Evolutionary conservation across 768 basidiomycete genomes (phyloP).

Genomic region (Galerina marginata): DNA sequence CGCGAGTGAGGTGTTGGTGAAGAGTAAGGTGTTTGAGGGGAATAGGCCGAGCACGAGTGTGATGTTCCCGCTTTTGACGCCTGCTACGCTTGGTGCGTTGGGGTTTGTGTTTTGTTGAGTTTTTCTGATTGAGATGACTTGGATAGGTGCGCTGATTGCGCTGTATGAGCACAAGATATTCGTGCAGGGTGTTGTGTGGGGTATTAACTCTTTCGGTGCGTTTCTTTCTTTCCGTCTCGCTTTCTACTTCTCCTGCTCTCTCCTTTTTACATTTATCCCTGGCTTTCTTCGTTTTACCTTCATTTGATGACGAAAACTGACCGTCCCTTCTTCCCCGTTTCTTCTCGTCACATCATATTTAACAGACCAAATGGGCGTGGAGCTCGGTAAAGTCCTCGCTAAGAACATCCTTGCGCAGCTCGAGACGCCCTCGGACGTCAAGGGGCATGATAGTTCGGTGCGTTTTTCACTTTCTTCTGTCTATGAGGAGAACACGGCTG

Average conservation of each 20-base stretch:
- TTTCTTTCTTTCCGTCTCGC: too few species aligned
- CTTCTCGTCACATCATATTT: not conserved
- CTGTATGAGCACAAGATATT: conserved; percentile 99
- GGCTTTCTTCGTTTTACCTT: too few species aligned
- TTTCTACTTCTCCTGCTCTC: too few species aligned
- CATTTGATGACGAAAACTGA: too few species aligned
- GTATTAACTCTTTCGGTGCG: conserved; percentile 96
- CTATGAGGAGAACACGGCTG: conserved; percentile 31
- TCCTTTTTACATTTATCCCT: too few species aligned
- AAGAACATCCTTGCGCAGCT: conserved; percentile 95
- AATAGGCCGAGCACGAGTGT: conserved; percentile 97
- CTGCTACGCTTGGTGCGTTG: conserved; percentile 77
- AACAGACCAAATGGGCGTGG: conserved; percentile 98
- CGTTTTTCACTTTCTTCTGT: conserved; percentile 21
- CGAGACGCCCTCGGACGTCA: conserved; percentile 55
- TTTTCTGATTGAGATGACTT: not conserved
- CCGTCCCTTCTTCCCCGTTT: not conserved
- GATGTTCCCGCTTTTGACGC: conserved; percentile 92
- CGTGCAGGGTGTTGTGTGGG: conserved; percentile 96
- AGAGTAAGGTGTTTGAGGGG: conserved; percentile 98
- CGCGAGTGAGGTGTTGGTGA: conserved; percentile 84
- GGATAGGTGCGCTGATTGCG: conserved; percentile 75
- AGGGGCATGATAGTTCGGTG: conserved; percentile 88
- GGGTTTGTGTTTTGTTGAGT: conserved; percentile 15
- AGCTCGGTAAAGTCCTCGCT: conserved; percentile 95